These are phyloP conservation scores for Parasitella parasitica DNA, from an alignment of 371 early-diverging fungal species.

Conservation along the genomic window DNA sequence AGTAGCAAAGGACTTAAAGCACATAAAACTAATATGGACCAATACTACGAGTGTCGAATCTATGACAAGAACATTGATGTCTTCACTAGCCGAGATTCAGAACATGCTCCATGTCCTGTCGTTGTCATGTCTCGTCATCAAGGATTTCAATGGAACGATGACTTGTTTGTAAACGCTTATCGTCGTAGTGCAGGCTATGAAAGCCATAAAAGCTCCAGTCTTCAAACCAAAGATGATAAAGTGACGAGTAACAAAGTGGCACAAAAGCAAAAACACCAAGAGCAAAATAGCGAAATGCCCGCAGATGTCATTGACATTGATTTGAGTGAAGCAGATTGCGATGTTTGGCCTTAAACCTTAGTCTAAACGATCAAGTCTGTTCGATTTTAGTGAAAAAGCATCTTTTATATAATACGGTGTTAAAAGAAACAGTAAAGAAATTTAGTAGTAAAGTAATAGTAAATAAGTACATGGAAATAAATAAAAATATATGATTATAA, in stretches of 20 bases:
- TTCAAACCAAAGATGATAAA: constrained; percentile 9
- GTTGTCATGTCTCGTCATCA: constrained; percentile 32
- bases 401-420: background rate
- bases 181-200: constrained; percentile 24
- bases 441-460: constrained; percentile 1
- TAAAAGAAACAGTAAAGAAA: background rate
- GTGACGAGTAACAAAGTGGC: background rate
- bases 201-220: constrained; percentile 23
- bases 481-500: background rate
- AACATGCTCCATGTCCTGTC: constrained; percentile 25
- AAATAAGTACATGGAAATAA: constrained; percentile 3
- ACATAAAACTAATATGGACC: constrained; percentile 1
- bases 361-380: background rate
- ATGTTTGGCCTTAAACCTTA: constrained; percentile 30
- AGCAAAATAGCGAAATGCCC: background rate
- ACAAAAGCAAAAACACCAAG: background rate
- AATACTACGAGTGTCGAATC: constrained; percentile 37
- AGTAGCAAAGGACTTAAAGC: background rate
- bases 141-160: constrained; percentile 33
- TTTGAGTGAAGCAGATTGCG: constrained; percentile 24
- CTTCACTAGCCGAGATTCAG: background rate
- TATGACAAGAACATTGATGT: constrained; percentile 24
- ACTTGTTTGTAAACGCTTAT: constrained; percentile 24
- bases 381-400: background rate
- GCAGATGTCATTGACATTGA: constrained; percentile 24